Base-by-base conservation (phyloP, 306 rosid genomes). In the Vigna angularis region DNA sequence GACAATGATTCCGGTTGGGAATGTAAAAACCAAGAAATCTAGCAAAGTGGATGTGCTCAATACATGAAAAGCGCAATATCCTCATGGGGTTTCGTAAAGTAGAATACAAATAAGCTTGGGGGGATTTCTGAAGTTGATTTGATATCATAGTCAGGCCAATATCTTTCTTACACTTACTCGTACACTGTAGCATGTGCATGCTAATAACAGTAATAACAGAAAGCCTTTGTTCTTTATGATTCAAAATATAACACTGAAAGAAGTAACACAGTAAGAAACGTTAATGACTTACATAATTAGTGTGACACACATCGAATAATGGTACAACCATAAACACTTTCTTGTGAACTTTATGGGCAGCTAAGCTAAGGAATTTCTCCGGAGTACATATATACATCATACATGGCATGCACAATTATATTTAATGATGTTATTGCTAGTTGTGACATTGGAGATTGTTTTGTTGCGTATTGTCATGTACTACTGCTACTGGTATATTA, bases 71-170 rank as follows among this genome's bases (percentile, higher is more conserved):
- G 78, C 79, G 81, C 40, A 56, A 78, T 72, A 88, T 82, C 94
- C 57, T 88, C 87, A 16, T 88, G 70, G 90, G 77, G 70, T 84
- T 88, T 81, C 88, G 94, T 64, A 81, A 86, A 82, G 85, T 81
- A 22, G 16, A 85, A 76, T 59, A 47, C 36, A 70, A 22, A 61
- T 20, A 73, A 83, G 20, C 74, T 75, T 11, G 47, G 70, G 30
- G 74, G 38, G 71, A 49, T 78, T 82, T 78, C 72, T 78, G 78
- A 86, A 83, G 84, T 75, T 83, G 85, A 84, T 90, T 68, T 86
- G 45, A 78, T 72, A 70, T 70, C 79, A 70, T 80, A 57, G 77
- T 76, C 78, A 48, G 83, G 62, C 13, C 61, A 69, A 40, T 65
- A 18, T 45, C 32, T 72, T 81, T 61, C 16, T 32, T 77, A 42